Evolutionary conservation across 1,284 basidiomycete species (phyloP).

Genomic region (Cryptococcus maquisensis): DNA sequence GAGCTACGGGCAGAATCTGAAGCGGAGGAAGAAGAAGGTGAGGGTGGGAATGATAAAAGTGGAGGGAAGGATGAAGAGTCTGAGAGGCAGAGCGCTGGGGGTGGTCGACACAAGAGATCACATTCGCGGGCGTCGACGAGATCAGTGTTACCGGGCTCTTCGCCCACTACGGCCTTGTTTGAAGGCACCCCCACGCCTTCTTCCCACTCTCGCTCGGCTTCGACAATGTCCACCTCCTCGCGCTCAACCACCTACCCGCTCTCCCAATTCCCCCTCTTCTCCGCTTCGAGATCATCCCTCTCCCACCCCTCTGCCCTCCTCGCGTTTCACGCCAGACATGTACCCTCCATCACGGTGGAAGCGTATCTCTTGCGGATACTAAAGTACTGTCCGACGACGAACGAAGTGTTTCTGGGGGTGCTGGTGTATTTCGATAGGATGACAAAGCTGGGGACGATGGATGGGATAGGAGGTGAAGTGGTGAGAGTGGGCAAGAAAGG

Average conservation of each 20-base stretch:
- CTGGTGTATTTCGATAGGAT: constrained; percentile 94
- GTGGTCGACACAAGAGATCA: too few species aligned
- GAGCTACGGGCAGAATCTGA: constrained; percentile 39
- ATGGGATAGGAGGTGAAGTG: constrained; percentile 32
- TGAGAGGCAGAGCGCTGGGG: constrained; percentile 2
- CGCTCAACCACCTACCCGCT: background rate
- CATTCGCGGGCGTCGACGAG: constrained; percentile 13
- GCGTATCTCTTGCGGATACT: constrained; percentile 91
- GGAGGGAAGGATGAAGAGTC: constrained; percentile 8
- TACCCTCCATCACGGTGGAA: constrained; percentile 92
- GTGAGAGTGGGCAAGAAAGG: constrained; percentile 19
- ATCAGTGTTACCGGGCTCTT: constrained; percentile 15
- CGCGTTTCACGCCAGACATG: constrained; percentile 91
- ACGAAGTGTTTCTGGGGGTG: constrained; percentile 91
- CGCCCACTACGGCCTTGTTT: constrained; percentile 41
- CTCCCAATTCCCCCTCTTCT: constrained; percentile 54
- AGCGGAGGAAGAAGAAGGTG: constrained; percentile 10
- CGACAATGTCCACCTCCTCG: constrained; percentile 1
- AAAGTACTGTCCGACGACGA: constrained; percentile 97
- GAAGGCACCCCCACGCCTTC: constrained; percentile 12
- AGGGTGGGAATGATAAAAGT: too few species aligned
- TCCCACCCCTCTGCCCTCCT: constrained; percentile 75
- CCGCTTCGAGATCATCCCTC: constrained; percentile 73
- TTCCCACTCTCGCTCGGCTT: constrained; percentile 1
- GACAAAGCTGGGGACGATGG: constrained; percentile 48